Evolutionary conservation across 2,329 filamentous ascomycete species (phyloP), one percentile per base, ranked within the genome.

Genomic region (Phaeomoniella chlamydospora): DNA sequence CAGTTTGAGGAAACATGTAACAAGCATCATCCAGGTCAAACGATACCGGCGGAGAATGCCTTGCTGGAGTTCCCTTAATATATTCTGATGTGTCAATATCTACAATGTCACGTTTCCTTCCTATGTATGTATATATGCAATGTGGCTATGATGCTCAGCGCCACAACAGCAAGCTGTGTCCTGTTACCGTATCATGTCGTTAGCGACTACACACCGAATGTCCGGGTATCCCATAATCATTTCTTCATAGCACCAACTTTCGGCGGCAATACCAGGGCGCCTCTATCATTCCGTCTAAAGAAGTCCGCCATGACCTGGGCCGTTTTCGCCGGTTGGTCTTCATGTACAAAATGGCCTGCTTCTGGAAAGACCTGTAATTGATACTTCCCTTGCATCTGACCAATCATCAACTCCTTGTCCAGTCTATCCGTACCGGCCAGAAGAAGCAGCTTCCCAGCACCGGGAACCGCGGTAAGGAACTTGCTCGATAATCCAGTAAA

Each of bases 301-400:
- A 98, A 96, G 53, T 98, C 90, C 2, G 81, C 82, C 35, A 96
- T 63, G 5, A 85, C 71, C 46, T 80, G 68, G 1, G 90, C 90
- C 31, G 81, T 92, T 64, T 88, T 92, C 50, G 86, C 81, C 0
- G 90, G 87, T 34, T 88, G 71, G 55, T 98, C 90, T 56, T 98
- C 90, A 45, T 98, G 90, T 38, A 98, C 76, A 51, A 98, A 98
- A 56, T 98, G 90, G 0, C 90, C 90, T 2, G 90, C 86, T 53
- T 94, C 84, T 1, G 90, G 87, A 48, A 96, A 82, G 4, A 98
- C 87, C 47, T 94, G 83, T 32, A 98, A 65, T 39, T 93, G 86
- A 53, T 96, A 98, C 67, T 96, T 96, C 81, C 84, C 87, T 65
- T 94, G 87, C 87, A 94, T 94, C 59, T 94, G 87, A 12, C 87